These are phyloP conservation scores for Mycena kentingensis DNA, from an alignment of 768 basidiomycete species.

Conservation along the genomic window DNA sequence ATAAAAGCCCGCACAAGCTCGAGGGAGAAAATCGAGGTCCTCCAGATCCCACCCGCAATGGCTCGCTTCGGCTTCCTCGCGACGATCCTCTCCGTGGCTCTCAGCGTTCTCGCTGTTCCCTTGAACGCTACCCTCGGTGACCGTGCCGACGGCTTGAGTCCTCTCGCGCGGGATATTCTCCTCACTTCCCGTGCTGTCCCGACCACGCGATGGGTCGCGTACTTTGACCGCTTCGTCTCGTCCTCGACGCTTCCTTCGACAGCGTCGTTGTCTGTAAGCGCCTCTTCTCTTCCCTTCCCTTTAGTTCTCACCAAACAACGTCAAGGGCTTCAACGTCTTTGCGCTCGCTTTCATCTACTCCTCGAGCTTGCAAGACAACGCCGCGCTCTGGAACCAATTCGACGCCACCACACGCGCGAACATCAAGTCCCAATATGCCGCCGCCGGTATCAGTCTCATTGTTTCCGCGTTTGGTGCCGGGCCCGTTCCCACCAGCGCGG, in stretches of 20 bases:
- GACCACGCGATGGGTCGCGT: slow-evolving; percentile 11
- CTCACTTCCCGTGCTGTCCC: slow-evolving; percentile 14
- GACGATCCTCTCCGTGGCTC: slow-evolving; percentile 14
- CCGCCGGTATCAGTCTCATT: slow-evolving; percentile 61
- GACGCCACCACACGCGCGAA: slow-evolving; percentile 27
- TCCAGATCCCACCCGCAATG: slow-evolving; percentile 5
- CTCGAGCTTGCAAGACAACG: slow-evolving; percentile 13
- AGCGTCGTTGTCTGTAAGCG: background rate
- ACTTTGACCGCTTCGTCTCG: slow-evolving; percentile 20
- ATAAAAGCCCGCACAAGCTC: no score
- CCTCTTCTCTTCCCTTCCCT: slow-evolving; percentile 1
- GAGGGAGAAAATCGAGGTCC: no score
- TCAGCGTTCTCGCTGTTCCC: slow-evolving; percentile 7
- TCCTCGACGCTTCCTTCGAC: slow-evolving; percentile 9
- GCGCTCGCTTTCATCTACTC: slow-evolving; percentile 16
- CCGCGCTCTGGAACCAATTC: slow-evolving; percentile 9
- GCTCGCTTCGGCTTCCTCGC: slow-evolving; percentile 15
- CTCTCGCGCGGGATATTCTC: slow-evolving; percentile 13
- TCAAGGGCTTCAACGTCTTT: slow-evolving; percentile 20
- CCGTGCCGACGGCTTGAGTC: slow-evolving; percentile 12
- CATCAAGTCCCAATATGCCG: slow-evolving; percentile 53
- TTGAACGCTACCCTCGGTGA: slow-evolving; percentile 9
- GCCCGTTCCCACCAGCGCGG: slow-evolving; percentile 56
- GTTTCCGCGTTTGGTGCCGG: slow-evolving; percentile 66
- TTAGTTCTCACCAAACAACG: background rate